These are phyloP conservation scores for Blastocystis hominis DNA, from an alignment of 352 stramenopile genomes.

Conservation along the genomic window DNA sequence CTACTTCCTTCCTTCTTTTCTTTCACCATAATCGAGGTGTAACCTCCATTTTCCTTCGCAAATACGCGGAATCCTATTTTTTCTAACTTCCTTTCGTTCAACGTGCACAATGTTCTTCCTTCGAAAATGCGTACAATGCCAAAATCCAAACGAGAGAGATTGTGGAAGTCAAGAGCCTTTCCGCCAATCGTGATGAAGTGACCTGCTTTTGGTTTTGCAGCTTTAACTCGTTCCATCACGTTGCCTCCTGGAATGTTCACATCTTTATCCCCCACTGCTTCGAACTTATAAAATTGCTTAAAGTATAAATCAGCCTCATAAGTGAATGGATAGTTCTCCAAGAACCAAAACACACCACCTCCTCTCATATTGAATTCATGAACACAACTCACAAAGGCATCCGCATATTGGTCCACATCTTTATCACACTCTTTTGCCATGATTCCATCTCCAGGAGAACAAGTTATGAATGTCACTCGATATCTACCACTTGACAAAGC, in stretches of 20 bases:
- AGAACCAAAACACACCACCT: too few species aligned
- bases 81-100: neutral
- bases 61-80: conserved; percentile 19
- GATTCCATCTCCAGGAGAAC: too few species aligned
- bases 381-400: too few species aligned
- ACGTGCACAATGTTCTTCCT: neutral
- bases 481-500: neutral
- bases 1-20: neutral
- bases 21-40: conserved; percentile 14
- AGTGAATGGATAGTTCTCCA: too few species aligned
- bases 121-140: conserved; percentile 8
- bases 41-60: conserved; percentile 14
- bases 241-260: neutral
- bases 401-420: too few species aligned
- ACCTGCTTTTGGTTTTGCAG: neutral
- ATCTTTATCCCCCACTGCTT: neutral
- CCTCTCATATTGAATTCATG: too few species aligned
- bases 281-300: too few species aligned
- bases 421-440: too few species aligned
- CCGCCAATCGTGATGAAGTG: conserved; percentile 9
- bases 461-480: too few species aligned
- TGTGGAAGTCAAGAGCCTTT: neutral
- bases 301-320: too few species aligned
- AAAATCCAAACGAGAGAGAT: conserved; percentile 1
- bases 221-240: conserved; percentile 5